A percentile compares a stretch with the other conserved stretches of the same genome.
Conservation (phyloP, 1,284 basidiomycete species). For the Ustilago cynodontis region DNA sequence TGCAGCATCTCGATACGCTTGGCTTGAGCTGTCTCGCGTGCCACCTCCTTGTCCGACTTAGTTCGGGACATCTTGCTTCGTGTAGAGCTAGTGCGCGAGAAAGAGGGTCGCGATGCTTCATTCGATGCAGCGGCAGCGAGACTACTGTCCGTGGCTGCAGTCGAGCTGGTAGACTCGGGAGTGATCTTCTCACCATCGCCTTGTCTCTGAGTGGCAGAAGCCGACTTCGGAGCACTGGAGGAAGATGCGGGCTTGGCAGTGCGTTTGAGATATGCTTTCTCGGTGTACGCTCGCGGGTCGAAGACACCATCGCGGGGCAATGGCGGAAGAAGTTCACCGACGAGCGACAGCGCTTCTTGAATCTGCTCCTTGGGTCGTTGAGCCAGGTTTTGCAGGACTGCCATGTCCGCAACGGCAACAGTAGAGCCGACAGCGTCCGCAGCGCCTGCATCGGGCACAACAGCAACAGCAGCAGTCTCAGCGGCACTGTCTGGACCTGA, state of each 20-base stretch:
- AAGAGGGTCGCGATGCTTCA: constrained; percentile 10
- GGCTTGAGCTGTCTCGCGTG: constrained; percentile 53
- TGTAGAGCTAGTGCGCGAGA: constrained; percentile 25
- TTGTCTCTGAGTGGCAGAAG: not conserved
- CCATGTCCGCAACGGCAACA: constrained; percentile 78
- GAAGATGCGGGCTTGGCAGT: constrained; percentile 15
- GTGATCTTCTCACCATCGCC: constrained; percentile 13
- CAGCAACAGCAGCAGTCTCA: constrained; percentile 48
- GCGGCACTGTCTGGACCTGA: constrained; percentile 36
- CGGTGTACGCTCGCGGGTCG: constrained; percentile 87
- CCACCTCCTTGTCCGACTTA: constrained; percentile 56
- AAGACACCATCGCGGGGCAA: constrained; percentile 84
- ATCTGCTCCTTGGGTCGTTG: constrained; percentile 88
- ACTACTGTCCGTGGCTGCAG: not conserved
- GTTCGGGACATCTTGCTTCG: constrained; percentile 23
- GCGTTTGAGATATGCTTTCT: constrained; percentile 78
- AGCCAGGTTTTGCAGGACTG: constrained; percentile 95
- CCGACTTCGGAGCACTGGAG: not conserved
- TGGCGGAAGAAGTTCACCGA: constrained; percentile 65
- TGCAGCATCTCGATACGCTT: constrained; percentile 61
- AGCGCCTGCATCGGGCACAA: constrained; percentile 32
- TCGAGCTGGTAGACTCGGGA: not conserved
- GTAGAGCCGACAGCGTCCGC: constrained; percentile 25
- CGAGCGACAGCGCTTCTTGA: constrained; percentile 64
- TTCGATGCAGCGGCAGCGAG: constrained; percentile 7